phyloP scores from a whole-genome alignment of 345 rosid genomes.

The Populus alba region DNA sequence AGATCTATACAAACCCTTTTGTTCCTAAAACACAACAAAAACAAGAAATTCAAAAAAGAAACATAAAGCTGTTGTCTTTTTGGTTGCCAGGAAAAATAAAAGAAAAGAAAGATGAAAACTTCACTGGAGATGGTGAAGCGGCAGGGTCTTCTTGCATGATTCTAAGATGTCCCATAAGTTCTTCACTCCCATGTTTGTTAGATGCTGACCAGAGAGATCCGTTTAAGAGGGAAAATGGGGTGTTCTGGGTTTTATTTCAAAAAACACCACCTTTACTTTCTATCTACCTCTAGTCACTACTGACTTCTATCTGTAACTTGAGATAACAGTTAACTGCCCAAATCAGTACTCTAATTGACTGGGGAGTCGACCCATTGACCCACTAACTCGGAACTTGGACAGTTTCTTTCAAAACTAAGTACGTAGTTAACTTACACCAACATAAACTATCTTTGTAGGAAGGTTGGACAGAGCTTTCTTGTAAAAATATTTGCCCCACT shows the following conservation, averaged over 20 bases:
- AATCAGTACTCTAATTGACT: neutral
- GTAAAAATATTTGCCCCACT: too few species aligned
- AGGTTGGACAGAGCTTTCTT: too few species aligned
- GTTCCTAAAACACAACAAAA: conserved; percentile 46
- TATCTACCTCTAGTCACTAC: neutral
- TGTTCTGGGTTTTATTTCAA: too few species aligned
- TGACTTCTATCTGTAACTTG: neutral
- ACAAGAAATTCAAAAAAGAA: neutral
- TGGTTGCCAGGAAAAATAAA: neutral
- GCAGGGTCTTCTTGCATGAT: conserved; percentile 82
- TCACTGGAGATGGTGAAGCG: conserved; percentile 82
- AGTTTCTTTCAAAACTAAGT: neutral
- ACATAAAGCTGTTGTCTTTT: neutral
- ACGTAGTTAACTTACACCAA: neutral
- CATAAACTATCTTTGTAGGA: neutral
- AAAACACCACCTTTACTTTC: neutral
- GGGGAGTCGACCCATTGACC: neutral
- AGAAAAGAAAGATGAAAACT: conserved; percentile 1
- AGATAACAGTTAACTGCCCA: neutral
- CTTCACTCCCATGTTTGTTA: conserved; percentile 69
- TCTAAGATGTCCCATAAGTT: conserved; percentile 81
- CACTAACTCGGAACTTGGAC: neutral
- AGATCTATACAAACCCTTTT: conserved; percentile 87
- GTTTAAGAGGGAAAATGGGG: neutral
- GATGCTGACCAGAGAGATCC: neutral